Evolutionary conservation across 345 rosid species (phyloP), one percentile per base, ranked within the genome.

Genomic region (Mallotus nudiflorus): DNA sequence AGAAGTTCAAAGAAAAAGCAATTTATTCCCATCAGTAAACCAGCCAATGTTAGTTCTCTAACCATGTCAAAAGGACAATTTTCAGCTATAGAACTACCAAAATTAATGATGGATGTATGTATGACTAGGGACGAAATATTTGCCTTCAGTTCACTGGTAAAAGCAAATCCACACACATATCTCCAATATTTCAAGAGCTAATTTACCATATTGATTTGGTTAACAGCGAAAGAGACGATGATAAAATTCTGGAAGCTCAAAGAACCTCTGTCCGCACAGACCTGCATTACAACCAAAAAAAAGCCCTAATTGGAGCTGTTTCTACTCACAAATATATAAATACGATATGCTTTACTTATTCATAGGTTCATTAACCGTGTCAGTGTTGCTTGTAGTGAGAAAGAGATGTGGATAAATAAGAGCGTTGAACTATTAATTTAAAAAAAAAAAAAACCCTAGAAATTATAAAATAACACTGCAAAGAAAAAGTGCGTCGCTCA

Each of bases 141-240:
- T n/a, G n/a, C n/a, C n/a, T n/a, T n/a, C n/a, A n/a, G n/a, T n/a
- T n/a, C n/a, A n/a, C n/a, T n/a, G n/a, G n/a, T n/a, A n/a, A n/a
- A 66, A 50, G 69, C 42, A 13, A 66, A 31, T 48, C 50, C 2
- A 66, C 25, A 50, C 11, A 27, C 4, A 24, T 3, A 11, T 7
- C 12, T n/a, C n/a, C n/a, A 27, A 12, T 33, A 7, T 12, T 48
- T 46, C 27, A 13, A 24, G 15, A 46, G 4, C 12, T 52, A 58
- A 58, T 33, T 29, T 58, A 69, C 73, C 73, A 69, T 69, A 25
- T 19, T 9, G 19, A 50, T 22, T 60, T 18, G 40, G 24, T 6
- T 3, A 37, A 35, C 8, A 4, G 35, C 10, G 31, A 8, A 33
- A 14, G 3, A 18, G 28, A 56, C 29, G 20, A 14, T 3, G 53